A percentile compares a stretch with the other conserved stretches of the same genome.
phyloP scores from a whole-genome alignment of 129 eudicot species.

The Lonicera japonica region DNA sequence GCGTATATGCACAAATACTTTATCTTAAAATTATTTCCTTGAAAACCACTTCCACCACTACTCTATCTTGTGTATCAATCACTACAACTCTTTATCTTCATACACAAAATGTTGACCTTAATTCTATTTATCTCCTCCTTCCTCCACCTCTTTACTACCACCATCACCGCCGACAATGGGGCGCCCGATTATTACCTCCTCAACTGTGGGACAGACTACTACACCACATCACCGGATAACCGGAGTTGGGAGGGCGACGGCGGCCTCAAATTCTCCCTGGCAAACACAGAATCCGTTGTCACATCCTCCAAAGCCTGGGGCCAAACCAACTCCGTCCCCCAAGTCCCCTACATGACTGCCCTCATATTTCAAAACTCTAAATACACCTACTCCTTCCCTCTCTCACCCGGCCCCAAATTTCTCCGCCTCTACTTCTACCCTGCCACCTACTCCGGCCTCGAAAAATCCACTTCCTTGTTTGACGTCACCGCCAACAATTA shows the following conservation, averaged over 20 bases:
- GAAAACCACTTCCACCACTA: no score
- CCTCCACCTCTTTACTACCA: conserved; percentile 7
- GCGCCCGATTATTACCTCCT: conserved; percentile 27
- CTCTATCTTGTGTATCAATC: no score
- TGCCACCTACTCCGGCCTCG: conserved; percentile 7
- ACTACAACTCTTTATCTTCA: no score
- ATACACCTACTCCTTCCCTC: no score
- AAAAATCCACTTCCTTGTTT: conserved; percentile 22
- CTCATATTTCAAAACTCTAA: no score
- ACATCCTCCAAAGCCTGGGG: no score
- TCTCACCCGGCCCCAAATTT: no score
- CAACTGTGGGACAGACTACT: conserved; percentile 19
- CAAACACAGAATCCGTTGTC: no score
- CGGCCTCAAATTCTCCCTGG: conserved; percentile 5
- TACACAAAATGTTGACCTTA: conserved; percentile 3
- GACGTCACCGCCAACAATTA: conserved; percentile 27
- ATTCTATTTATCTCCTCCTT: neutral
- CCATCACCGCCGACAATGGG: neutral
- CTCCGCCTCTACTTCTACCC: conserved; percentile 61
- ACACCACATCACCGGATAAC: neutral
- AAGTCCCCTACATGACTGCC: no score
- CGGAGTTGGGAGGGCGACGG: conserved; percentile 30
- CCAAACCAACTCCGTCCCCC: no score
- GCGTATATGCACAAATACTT: no score
- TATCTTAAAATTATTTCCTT: no score